These are phyloP conservation scores for Populus hybrid DNA, from an alignment of 441 rosid species.

Conservation along the genomic window DNA sequence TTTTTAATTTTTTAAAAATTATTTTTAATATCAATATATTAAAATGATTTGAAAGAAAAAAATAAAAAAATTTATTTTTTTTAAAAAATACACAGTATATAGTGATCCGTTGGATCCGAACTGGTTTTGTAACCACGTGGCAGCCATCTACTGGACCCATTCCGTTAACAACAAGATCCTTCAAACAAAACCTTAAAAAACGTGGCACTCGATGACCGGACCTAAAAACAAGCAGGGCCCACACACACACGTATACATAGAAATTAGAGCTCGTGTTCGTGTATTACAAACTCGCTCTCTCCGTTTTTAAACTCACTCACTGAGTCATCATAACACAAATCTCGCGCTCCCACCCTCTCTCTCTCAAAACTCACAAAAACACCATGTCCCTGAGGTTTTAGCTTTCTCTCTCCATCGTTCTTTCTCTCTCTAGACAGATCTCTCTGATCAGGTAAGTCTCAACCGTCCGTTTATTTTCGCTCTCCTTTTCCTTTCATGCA, in stretches of 20 bases:
- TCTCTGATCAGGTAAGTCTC: conserved; percentile 32
- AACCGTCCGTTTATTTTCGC: not conserved
- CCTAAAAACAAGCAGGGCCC: not conserved
- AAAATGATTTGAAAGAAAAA: no score
- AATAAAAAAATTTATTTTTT: no score
- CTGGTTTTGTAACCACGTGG: not conserved
- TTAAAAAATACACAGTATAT: no score
- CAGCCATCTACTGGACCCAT: not conserved
- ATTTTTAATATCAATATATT: no score
- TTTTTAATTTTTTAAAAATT: no score
- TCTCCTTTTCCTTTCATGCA: not conserved
- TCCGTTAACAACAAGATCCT: not conserved
- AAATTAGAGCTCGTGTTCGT: not conserved
- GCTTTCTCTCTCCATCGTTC: not conserved
- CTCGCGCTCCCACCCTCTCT: not conserved
- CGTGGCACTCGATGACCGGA: conserved; percentile 8
- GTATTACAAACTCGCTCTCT: not conserved
- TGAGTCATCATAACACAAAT: not conserved
- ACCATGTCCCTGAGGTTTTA: not conserved
- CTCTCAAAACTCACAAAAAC: not conserved
- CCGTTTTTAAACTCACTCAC: conserved; percentile 10
- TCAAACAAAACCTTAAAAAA: not conserved
- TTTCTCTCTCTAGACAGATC: conserved; percentile 16
- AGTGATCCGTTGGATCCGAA: not conserved
- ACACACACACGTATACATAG: not conserved